These are phyloP conservation scores for Starmerella stigmatis DNA, from an alignment of 805 yeast species.

Conservation along the genomic window DNA sequence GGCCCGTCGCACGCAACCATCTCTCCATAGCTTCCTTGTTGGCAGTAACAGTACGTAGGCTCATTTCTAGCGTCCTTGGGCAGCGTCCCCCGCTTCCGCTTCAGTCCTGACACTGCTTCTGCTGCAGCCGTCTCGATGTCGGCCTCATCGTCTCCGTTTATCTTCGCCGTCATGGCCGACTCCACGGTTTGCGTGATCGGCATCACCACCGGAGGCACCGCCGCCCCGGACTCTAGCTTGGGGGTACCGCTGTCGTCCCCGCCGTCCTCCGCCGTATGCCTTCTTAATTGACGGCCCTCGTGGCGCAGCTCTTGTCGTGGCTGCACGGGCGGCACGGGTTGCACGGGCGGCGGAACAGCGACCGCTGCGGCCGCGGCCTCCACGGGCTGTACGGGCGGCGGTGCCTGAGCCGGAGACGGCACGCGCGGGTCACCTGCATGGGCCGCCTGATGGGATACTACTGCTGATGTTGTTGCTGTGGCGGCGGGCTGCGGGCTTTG, in stretches of 20 bases:
- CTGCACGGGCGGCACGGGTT: constrained; percentile 5
- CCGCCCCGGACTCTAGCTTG: background rate
- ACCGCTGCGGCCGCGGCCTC: constrained; percentile 7
- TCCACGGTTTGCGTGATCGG: constrained; percentile 1
- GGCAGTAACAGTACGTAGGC: constrained; percentile 90
- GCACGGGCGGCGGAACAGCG: constrained; percentile 16
- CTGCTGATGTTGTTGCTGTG: no score
- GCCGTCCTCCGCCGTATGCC: background rate
- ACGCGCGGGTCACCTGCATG: background rate
- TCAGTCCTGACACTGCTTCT: constrained; percentile 10
- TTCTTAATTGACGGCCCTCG: constrained; percentile 3
- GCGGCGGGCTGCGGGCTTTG: constrained; percentile 4
- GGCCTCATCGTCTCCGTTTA: constrained; percentile 26
- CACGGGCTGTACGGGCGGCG: constrained; percentile 10
- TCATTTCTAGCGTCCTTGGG: constrained; percentile 34
- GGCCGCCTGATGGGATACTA: background rate
- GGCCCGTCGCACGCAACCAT: constrained; percentile 99
- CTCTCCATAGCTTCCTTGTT: constrained; percentile 94
- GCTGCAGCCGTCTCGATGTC: constrained; percentile 7
- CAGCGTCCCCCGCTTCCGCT: constrained; percentile 18
- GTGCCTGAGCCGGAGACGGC: background rate
- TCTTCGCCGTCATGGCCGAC: constrained; percentile 11
- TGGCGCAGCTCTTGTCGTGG: constrained; percentile 1
- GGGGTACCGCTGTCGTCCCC: background rate
- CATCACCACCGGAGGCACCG: constrained; percentile 15